These are phyloP conservation scores for Fusarium dimerum DNA, from an alignment of 2,329 filamentous ascomycete species.

Conservation along the genomic window DNA sequence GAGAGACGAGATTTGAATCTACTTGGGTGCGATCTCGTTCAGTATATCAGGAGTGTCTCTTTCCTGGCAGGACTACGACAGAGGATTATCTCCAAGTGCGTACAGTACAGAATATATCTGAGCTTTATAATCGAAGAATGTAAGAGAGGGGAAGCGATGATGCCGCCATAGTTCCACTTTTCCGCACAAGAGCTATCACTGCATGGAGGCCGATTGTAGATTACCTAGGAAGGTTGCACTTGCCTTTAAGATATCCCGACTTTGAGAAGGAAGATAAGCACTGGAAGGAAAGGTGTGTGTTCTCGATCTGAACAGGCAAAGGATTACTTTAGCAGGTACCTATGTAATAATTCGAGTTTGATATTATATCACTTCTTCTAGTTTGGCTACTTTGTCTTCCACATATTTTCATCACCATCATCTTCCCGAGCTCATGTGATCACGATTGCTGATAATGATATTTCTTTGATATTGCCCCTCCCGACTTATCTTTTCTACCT, in stretches of 20 bases:
- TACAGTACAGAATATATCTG: background rate
- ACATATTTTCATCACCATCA: background rate
- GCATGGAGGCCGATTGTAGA: constrained; percentile 9
- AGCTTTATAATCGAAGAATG: background rate
- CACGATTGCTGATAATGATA: background rate
- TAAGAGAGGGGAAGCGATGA: constrained; percentile 19
- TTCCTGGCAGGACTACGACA: background rate
- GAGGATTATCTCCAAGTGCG: background rate
- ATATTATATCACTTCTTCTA: too few species aligned
- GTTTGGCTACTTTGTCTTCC: too few species aligned
- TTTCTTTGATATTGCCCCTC: background rate
- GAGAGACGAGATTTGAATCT: too few species aligned
- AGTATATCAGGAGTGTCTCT: too few species aligned
- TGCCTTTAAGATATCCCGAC: background rate
- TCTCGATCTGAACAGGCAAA: too few species aligned
- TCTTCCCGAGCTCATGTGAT: background rate
- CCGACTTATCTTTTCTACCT: background rate
- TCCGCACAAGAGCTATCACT: constrained; percentile 8
- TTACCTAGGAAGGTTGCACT: background rate
- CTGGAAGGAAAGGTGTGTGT: too few species aligned
- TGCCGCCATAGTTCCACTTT: constrained; percentile 28
- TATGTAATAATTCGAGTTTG: too few species aligned
- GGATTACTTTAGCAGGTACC: too few species aligned
- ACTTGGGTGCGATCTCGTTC: too few species aligned
- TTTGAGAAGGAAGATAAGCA: too few species aligned